Conservation (phyloP, 2,329 filamentous ascomycete species). For the Colletotrichum camelliae region DNA sequence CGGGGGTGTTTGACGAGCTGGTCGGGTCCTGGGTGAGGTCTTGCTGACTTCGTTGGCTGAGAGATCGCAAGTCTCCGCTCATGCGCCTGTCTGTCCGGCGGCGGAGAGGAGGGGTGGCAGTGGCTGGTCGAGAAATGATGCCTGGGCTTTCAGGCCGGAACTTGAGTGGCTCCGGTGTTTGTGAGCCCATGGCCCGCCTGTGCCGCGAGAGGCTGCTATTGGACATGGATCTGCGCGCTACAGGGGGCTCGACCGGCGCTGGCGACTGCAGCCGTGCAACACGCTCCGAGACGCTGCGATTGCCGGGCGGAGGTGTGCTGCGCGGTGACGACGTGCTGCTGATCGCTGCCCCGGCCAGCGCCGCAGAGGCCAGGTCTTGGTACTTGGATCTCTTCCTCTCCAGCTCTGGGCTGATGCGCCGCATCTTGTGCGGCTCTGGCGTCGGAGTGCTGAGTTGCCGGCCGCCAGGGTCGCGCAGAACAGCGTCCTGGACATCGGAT, state of each 20-base stretch:
- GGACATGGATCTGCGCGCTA: constrained; percentile 51
- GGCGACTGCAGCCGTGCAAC: constrained; percentile 24
- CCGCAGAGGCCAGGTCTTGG: constrained; percentile 34
- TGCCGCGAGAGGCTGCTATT: constrained; percentile 59
- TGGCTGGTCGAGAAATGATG: constrained; percentile 53
- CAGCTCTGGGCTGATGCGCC: constrained; percentile 24
- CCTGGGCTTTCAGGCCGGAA: constrained; percentile 70
- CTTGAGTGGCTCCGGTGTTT: constrained; percentile 57
- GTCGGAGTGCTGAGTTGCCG: constrained; percentile 38
- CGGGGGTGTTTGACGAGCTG: constrained; percentile 58
- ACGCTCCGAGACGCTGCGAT: constrained; percentile 44
- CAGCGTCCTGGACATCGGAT: constrained; percentile 40
- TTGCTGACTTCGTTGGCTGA: constrained; percentile 58
- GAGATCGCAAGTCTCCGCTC: constrained; percentile 79
- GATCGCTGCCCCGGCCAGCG: constrained; percentile 26
- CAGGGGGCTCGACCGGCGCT: constrained; percentile 21
- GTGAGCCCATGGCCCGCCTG: constrained; percentile 28
- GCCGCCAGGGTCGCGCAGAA: constrained; percentile 43
- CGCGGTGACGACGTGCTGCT: constrained; percentile 23
- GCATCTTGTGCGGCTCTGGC: constrained; percentile 48
- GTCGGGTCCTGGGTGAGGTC: constrained; percentile 24
- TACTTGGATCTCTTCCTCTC: constrained; percentile 29
- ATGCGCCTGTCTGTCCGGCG: constrained; percentile 70
- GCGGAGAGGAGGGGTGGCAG: constrained; percentile 71
- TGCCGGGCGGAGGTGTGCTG: constrained; percentile 22